Evolutionary conservation across 768 basidiomycete species (phyloP).

Genomic region (Tulasnella sp.): DNA sequence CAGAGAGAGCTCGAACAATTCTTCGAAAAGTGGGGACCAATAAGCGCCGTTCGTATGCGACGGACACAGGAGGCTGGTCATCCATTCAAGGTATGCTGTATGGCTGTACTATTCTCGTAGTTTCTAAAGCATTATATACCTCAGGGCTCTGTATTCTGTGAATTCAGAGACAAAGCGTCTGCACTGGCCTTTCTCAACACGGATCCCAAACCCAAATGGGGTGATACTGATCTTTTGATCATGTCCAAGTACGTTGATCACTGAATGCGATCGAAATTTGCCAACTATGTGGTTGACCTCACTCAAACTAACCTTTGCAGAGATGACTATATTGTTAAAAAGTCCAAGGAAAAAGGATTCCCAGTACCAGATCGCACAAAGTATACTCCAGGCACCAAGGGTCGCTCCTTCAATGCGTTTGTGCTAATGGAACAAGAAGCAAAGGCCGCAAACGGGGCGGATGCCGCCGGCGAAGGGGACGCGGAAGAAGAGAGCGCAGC

Average conservation of each 20-base stretch:
- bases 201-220: conserved; percentile 70
- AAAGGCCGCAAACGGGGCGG: conserved; percentile 21
- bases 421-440: conserved; percentile 35
- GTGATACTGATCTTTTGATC: conserved; percentile 58
- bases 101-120: background rate
- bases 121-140: too few species aligned
- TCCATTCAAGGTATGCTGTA: conserved; percentile 63
- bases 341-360: conserved; percentile 48
- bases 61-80: conserved; percentile 51
- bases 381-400: conserved; percentile 30
- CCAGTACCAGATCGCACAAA: conserved; percentile 41
- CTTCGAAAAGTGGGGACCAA: conserved; percentile 62
- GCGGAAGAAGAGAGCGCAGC: conserved; percentile 28
- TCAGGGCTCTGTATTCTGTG: conserved; percentile 85
- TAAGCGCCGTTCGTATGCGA: conserved; percentile 79
- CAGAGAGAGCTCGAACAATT: conserved; percentile 68
- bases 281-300: conserved; percentile 51
- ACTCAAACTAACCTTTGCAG: conserved; percentile 5
- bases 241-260: conserved; percentile 62
- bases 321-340: conserved; percentile 8
- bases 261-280: background rate
- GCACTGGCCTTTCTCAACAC: conserved; percentile 65
- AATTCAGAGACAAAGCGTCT: conserved; percentile 60
- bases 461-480: conserved; percentile 22
- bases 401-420: conserved; percentile 68